These are phyloP conservation scores for Baorangia bicolor DNA, from an alignment of 768 basidiomycete genomes.

Conservation along the genomic window DNA sequence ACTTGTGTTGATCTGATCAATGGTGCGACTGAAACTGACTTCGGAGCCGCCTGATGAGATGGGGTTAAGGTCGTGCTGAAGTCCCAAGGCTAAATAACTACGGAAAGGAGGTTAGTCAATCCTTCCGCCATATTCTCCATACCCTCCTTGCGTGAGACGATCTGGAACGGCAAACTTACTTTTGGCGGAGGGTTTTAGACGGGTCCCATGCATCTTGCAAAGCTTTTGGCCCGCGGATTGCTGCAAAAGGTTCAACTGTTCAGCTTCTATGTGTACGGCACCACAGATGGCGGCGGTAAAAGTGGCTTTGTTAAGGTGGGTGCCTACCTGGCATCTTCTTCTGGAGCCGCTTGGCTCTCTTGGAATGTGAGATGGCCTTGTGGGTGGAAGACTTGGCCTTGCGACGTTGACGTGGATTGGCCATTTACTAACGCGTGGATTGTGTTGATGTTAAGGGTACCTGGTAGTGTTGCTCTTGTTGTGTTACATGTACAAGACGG, in stretches of 20 bases:
- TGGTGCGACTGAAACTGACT: conserved; percentile 20
- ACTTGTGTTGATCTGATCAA: background rate
- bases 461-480: background rate
- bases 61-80: conserved; percentile 67
- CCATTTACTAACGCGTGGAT: conserved; percentile 52
- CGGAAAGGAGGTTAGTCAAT: background rate
- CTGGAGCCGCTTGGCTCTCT: conserved; percentile 68
- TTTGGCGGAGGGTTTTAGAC: conserved; percentile 85
- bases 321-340: conserved; percentile 75
- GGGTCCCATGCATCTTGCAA: conserved; percentile 88
- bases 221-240: conserved; percentile 77
- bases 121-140: background rate
- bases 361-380: conserved; percentile 70
- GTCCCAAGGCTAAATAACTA: conserved; percentile 79
- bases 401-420: conserved; percentile 89
- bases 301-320: background rate
- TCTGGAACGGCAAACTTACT: conserved; percentile 51
- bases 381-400: conserved; percentile 81
- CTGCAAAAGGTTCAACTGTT: conserved; percentile 35
- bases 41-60: conserved; percentile 69
- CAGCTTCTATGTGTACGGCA: conserved; percentile 4
- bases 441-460: background rate
- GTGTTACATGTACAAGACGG: too few species aligned
- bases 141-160: background rate
- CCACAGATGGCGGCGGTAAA: background rate